Conservation (phyloP, 2,329 filamentous ascomycete genomes). For the Aureobasidium sp. region DNA sequence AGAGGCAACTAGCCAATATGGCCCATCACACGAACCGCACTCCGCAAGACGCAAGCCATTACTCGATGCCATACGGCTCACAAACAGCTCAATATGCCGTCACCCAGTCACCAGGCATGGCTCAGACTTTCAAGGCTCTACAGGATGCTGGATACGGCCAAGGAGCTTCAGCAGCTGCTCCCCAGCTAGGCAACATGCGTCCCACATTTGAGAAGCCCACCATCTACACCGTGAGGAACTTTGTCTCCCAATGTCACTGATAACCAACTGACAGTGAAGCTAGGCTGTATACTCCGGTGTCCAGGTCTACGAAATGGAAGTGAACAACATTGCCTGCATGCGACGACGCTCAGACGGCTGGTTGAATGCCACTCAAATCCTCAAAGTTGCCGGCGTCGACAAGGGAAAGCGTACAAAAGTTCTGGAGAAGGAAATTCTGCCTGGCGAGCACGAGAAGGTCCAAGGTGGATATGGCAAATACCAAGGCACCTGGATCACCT, state of each 20-base stretch:
- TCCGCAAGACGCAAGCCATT: not conserved
- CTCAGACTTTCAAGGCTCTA: conserved; percentile 4
- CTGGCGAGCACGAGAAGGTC: conserved; percentile 95
- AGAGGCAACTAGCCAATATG: not conserved
- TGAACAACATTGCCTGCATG: conserved; percentile 91
- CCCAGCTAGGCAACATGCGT: conserved; percentile 4
- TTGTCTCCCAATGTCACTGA: not conserved
- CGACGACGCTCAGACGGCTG: conserved; percentile 88
- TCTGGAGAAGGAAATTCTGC: conserved; percentile 93
- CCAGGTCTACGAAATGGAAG: conserved; percentile 97
- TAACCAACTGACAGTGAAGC: conserved; percentile 1
- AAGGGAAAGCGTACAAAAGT: conserved; percentile 98
- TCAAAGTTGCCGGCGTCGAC: conserved; percentile 94
- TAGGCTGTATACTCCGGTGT: conserved; percentile 90
- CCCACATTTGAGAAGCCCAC: conserved; percentile 31
- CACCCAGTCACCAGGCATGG: conserved; percentile 9
- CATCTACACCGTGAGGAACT: conserved; percentile 39
- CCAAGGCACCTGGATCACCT: conserved; percentile 97
- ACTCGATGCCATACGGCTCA: conserved; percentile 11
- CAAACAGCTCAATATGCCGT: conserved; percentile 5
- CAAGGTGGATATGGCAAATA: conserved; percentile 99
- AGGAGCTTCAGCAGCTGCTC: not conserved
- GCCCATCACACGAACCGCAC: conserved; percentile 3
- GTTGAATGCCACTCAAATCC: conserved; percentile 96
- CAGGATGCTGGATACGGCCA: conserved; percentile 11